Evolutionary conservation across 2,329 filamentous ascomycete species (phyloP).

Genomic region (Pseudocercospora pini-densiflorae): DNA sequence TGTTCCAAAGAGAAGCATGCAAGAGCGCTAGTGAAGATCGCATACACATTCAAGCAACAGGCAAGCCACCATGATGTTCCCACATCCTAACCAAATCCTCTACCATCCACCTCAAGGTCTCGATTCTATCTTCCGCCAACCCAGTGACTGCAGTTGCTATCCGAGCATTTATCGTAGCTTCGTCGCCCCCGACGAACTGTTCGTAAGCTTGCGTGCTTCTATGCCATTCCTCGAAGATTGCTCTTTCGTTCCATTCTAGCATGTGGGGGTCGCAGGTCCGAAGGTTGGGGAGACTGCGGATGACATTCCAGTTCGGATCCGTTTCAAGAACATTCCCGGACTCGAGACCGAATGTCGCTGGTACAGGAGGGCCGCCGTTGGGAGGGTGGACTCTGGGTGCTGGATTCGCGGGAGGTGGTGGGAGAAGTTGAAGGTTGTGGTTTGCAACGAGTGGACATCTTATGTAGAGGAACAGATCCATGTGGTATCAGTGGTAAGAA

Average conservation of each 20-base stretch:
- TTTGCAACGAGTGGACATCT: not conserved
- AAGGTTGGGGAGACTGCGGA: not conserved
- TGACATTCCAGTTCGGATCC: not conserved
- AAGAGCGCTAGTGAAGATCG: not conserved
- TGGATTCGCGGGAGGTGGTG: not conserved
- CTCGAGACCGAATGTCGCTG: not conserved
- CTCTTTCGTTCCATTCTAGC: not conserved
- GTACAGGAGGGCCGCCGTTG: not conserved
- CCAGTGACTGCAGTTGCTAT: not conserved
- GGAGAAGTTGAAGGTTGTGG: not conserved
- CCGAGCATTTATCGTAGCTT: not conserved
- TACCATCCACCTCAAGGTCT: not conserved
- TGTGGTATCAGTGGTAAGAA: not conserved
- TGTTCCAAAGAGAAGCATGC: not conserved
- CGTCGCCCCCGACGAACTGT: not conserved
- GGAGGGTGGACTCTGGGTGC: not conserved
- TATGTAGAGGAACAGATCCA: not conserved
- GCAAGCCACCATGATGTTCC: not conserved
- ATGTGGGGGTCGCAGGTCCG: not conserved
- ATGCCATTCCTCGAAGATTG: not conserved
- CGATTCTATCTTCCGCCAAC: not conserved
- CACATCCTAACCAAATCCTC: not conserved
- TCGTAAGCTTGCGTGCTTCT: not conserved
- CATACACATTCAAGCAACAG: not conserved
- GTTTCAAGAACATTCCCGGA: not conserved